Conservation (phyloP, 148 eudicot genomes). For the Limonium bicolor region DNA sequence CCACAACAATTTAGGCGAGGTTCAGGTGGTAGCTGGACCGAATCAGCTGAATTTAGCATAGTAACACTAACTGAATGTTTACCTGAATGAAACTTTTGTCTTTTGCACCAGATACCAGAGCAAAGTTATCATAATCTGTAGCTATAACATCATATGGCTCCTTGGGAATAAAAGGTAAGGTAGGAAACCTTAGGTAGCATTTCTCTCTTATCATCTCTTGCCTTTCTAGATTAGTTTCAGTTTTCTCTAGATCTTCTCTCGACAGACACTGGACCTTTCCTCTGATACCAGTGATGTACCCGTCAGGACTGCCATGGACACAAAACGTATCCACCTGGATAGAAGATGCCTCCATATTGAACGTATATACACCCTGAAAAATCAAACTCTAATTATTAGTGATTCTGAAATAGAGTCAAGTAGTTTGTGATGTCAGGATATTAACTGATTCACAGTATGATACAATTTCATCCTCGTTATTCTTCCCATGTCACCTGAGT, state of each 20-base stretch:
- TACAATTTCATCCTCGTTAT: no score
- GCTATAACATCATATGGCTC: constrained; percentile 90
- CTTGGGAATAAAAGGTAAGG: constrained; percentile 91
- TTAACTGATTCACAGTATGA: no score
- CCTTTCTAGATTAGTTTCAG: constrained; percentile 48
- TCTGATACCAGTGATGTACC: constrained; percentile 90
- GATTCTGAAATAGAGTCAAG: no score
- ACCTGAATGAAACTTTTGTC: constrained; percentile 88
- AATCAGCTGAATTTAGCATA: no score
- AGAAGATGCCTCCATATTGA: constrained; percentile 38
- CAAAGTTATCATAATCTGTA: constrained; percentile 72
- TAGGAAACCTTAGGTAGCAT: constrained; percentile 92
- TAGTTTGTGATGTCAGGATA: no score
- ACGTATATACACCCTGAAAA: constrained; percentile 75
- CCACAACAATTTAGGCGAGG: no score
- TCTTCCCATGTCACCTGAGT: constrained; percentile 63
- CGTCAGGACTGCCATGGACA: constrained; percentile 85
- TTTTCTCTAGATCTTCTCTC: constrained; percentile 46
- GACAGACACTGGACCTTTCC: constrained; percentile 86
- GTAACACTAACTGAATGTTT: no score
- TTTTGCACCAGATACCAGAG: constrained; percentile 92
- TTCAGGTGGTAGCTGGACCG: no score
- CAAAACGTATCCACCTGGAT: constrained; percentile 94
- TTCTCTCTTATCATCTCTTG: constrained; percentile 67
- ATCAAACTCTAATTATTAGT: no score